Base-by-base conservation (phyloP, 1,139 yeast species). In the Saccharomyces hybrid region DNA sequence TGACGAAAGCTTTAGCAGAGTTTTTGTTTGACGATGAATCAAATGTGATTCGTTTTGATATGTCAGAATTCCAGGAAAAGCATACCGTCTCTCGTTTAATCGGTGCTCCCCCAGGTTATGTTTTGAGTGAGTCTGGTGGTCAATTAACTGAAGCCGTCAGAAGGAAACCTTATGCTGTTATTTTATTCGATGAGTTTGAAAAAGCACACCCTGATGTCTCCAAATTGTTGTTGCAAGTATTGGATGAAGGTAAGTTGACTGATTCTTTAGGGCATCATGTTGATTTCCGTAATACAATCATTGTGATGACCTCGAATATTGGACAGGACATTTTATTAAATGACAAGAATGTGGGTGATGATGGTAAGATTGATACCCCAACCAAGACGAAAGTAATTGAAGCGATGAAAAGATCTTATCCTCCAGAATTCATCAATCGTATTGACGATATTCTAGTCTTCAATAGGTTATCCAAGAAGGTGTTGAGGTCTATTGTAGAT, bases 81-180 rank as follows among this genome's bases (percentile, higher is more conserved):
- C 97, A 90, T 70, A 79, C 96, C 0, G 83, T 91, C 11, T 86
- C 96, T 46, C 80, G 97, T 60, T 78, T 93, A 57, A 89, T 93
- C 62, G 99, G 99, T 49, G 93, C 98, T 0, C 99, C 99, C 6
- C 99, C 99, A 14, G 97, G 98, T 8, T 93, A 93, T 68, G 97
- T 93, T 34, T 95, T 97, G 50, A 91, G 90, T 71, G 99, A 93
- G 64, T 75, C 81, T 47, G 87, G 90, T 66, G 99, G 99, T 53
- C 98, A 93, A 70, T 77, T 93, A 59, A 93, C 99, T 0, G 98
- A 93, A 70, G 96, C 96, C 2, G 95, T 93, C 13, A 81, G 96
- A 68, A 81, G 98, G 64, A 91, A 89, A 65, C 99, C 99, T 16
- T 93, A 93, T 63, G 79, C 97, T 0, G 96, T 93, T 47, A 85